phyloP scores from a whole-genome alignment of 768 basidiomycete species.

The Myochromella boudieri region DNA sequence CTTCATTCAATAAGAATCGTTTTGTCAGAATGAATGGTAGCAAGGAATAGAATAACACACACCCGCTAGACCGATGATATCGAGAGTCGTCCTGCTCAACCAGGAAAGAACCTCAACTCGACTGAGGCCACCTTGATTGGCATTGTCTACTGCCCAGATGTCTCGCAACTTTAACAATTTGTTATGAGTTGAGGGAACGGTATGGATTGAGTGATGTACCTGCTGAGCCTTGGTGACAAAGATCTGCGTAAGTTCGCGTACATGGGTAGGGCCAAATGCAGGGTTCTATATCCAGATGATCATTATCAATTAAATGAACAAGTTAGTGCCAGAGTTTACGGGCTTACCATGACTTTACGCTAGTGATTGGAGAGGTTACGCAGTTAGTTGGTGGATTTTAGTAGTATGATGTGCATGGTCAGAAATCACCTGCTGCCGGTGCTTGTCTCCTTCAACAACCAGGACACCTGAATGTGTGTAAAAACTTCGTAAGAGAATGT shows the following conservation, averaged over 20 bases:
- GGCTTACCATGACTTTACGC: constrained; percentile 46
- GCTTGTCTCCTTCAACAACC: constrained; percentile 47
- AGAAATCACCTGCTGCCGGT: constrained; percentile 41
- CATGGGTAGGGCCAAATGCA: constrained; percentile 61
- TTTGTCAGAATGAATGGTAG: no score
- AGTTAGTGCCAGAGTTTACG: no score
- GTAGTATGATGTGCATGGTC: no score
- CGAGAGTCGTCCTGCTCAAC: constrained; percentile 69
- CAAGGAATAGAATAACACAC: no score
- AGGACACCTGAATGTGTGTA: constrained; percentile 41
- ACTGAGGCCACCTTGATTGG: constrained; percentile 22
- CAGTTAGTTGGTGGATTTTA: no score
- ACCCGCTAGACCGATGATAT: constrained; percentile 74
- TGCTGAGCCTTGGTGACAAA: constrained; percentile 56
- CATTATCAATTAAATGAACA: no score
- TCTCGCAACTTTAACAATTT: constrained; percentile 45
- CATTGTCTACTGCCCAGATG: constrained; percentile 37
- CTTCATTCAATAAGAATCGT: no score
- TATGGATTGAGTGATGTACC: constrained; percentile 36
- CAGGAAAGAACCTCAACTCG: constrained; percentile 62
- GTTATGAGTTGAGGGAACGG: constrained; percentile 8
- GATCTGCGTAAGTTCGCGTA: constrained; percentile 55
- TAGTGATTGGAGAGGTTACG: constrained; percentile 13
- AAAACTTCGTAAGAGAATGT: neutral
- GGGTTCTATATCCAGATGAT: constrained; percentile 69